Evolutionary conservation across 176 grass and related monocot species (phyloP).

Genomic region (Neostapfia colusana): DNA sequence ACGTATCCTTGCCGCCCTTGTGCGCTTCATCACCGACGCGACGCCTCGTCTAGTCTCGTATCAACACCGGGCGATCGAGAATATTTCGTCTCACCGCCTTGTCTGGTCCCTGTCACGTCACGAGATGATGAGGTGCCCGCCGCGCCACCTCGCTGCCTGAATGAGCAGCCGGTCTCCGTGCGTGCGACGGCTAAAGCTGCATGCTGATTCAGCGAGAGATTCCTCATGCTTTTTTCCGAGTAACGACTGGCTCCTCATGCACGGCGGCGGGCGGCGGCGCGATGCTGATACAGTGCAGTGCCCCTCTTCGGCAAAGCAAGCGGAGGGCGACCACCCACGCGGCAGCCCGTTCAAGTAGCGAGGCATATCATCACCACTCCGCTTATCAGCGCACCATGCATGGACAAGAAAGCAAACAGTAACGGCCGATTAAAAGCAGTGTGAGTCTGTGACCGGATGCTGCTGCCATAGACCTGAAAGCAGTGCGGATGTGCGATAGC

Average conservation of each 20-base stretch:
- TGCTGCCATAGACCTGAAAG: background rate
- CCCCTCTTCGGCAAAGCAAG: slow-evolving; percentile 1
- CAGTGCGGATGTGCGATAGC: background rate
- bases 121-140: background rate
- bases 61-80: background rate
- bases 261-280: background rate
- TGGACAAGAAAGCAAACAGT: background rate
- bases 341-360: background rate
- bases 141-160: background rate
- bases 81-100: background rate
- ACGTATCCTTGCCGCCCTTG: background rate
- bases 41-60: background rate
- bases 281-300: background rate
- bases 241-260: background rate
- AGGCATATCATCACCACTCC: background rate
- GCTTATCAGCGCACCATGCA: background rate
- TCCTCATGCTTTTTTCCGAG: slow-evolving; percentile 7
- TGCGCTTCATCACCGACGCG: background rate
- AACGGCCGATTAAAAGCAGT: background rate
- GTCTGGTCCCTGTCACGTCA: slow-evolving; percentile 18
- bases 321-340: background rate
- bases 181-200: background rate
- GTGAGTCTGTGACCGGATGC: background rate
- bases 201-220: background rate
- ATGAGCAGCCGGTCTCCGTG: background rate